phyloP scores from a whole-genome alignment of 2,329 filamentous ascomycete species.

The Samsoniella hepiali region DNA sequence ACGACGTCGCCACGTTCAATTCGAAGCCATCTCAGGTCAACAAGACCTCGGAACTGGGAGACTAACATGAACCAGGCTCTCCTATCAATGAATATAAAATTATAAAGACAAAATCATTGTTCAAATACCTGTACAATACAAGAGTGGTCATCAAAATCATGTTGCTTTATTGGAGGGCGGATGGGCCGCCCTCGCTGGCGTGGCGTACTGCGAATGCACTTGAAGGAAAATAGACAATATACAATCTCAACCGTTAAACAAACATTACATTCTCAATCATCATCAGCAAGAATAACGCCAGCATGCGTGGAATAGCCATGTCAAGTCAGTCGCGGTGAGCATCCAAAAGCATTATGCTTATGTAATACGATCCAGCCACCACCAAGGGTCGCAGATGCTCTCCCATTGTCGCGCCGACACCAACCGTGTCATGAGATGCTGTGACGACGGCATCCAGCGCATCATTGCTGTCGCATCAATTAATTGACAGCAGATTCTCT shows the following conservation, averaged over 20 bases:
- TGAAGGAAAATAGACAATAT: slow-evolving; percentile 17
- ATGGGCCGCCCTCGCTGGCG: slow-evolving; percentile 11
- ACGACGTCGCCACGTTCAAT: slow-evolving; percentile 64
- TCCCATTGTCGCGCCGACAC: slow-evolving; percentile 11
- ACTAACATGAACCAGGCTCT: background rate
- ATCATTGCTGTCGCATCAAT: slow-evolving; percentile 17
- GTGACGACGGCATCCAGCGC: slow-evolving; percentile 6
- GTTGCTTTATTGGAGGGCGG: slow-evolving; percentile 13
- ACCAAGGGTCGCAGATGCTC: background rate
- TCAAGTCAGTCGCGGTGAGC: background rate
- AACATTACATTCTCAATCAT: background rate
- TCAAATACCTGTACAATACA: slow-evolving; percentile 18
- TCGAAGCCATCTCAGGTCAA: background rate
- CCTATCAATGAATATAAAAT: background rate
- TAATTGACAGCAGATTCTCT: background rate
- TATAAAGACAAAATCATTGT: background rate
- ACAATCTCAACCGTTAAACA: slow-evolving; percentile 17
- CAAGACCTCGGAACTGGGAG: background rate
- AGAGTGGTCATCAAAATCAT: slow-evolving; percentile 15
- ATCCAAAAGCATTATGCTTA: slow-evolving; percentile 6
- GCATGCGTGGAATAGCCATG: background rate
- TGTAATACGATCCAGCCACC: slow-evolving; percentile 14
- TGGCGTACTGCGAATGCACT: slow-evolving; percentile 17
- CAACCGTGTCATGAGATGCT: slow-evolving; percentile 19
- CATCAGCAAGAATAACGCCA: background rate